A percentile compares a stretch with the other conserved stretches of the same genome.
Evolutionary conservation across 164 flowering plant species (phyloP).

Genomic region (Umbilicus rupestris): DNA sequence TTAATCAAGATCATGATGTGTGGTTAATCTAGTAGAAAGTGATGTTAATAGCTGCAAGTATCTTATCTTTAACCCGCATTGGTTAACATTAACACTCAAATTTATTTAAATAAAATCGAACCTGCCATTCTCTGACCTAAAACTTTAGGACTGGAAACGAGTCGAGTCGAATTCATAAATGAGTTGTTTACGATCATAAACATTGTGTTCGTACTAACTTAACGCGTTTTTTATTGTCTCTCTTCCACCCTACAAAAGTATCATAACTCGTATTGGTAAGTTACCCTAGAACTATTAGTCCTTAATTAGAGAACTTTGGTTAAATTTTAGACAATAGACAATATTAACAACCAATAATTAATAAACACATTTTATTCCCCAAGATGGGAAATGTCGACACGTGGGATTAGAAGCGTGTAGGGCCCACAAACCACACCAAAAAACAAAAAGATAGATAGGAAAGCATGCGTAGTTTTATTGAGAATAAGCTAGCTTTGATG

Average conservation of each 20-base stretch:
- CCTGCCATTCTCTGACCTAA: too few species aligned
- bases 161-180: too few species aligned
- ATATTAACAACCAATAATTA: conserved; percentile 8
- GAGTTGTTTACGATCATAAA: too few species aligned
- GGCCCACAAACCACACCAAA: conserved; percentile 27
- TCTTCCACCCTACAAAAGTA: conserved; percentile 20
- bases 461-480: conserved; percentile 6
- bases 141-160: too few species aligned
- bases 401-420: conserved; percentile 18
- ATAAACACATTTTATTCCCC: conserved; percentile 25
- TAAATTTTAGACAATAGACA: neutral
- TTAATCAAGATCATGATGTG: neutral
- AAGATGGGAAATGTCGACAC: conserved; percentile 15
- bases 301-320: neutral
- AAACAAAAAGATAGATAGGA: conserved; percentile 17
- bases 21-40: neutral
- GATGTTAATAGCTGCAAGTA: neutral
- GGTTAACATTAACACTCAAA: neutral
- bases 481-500: conserved; percentile 17
- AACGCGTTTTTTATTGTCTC: too few species aligned
- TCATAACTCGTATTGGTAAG: neutral
- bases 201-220: too few species aligned
- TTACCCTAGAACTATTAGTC: too few species aligned
- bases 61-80: neutral
- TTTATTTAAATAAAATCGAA: too few species aligned